Base-by-base conservation (phyloP, 1,139 yeast species). In the Williopsis jadinii region DNA sequence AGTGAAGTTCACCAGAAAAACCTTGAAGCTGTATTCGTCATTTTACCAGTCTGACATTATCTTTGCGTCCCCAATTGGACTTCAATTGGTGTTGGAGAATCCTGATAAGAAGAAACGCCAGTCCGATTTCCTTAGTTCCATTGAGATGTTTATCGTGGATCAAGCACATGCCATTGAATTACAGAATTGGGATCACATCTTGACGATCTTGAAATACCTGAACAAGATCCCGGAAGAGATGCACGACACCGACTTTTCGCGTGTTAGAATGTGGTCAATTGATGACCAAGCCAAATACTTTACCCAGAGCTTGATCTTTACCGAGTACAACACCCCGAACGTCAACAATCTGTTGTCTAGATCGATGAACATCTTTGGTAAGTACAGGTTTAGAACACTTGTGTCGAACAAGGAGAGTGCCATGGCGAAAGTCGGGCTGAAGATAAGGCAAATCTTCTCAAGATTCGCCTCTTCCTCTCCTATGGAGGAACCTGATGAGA, bases 161-260 rank as follows among this genome's bases (percentile, higher is more conserved):
- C 85, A 83, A 54, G 80, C 95, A 9, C 88, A 88, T 57, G 87
- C 90, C 34, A 71, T 90, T 48, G 86, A 85, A 58, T 85, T 84
- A 85, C 98, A 94, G 63, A 88, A 90, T 55, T 84, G 97, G 92
- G 85, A 84, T 34, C 95, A 92, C 64, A 73, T 92, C 8, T 60
- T 61, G 12, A 72, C 70, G 33, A 74, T 90, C n/a, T 67, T 82
- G 54, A 79, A 81, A 49, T 79, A 83, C 57, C 54, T 88, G 44
- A 88, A 88, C 62, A 68, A 73, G 45, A 77, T 87, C 36, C 98
- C 98, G 6, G 75, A 75, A 47, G 71, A 75, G 40, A 78, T 84
- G 45, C 80, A 72, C 45, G 95, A 85, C 50, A 85, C 95, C 15
- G 98, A 92, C 63, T 92, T 92, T 60, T 80, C 94, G 42, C 74